Conservation (phyloP, 352 stramenopile genomes). For the Globisporangium takayamanum region DNA sequence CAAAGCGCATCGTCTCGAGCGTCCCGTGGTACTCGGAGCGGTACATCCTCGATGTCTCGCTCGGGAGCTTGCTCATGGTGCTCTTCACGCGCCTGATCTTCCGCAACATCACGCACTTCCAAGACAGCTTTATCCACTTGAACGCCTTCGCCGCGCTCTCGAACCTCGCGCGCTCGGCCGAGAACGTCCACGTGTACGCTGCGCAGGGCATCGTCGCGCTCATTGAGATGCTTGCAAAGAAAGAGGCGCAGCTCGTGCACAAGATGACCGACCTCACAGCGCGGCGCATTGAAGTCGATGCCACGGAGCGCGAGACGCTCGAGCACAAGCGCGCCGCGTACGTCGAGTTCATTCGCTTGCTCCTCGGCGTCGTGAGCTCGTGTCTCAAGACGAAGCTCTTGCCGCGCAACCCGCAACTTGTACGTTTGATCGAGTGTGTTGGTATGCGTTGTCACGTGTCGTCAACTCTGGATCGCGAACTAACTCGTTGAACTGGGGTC, state of each 20-base stretch:
- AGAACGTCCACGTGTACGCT: conserved; percentile 69
- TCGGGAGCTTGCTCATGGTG: conserved; percentile 71
- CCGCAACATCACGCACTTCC: conserved; percentile 75
- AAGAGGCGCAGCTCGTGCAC: conserved; percentile 48
- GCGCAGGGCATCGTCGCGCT: conserved; percentile 61
- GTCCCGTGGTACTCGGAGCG: conserved; percentile 75
- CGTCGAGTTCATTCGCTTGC: conserved; percentile 68
- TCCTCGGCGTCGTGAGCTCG: conserved; percentile 59
- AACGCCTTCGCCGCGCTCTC: conserved; percentile 68
- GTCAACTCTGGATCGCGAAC: neutral
- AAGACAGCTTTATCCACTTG: conserved; percentile 74
- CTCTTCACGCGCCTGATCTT: conserved; percentile 72
- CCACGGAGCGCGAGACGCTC: conserved; percentile 36
- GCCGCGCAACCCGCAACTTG: conserved; percentile 73
- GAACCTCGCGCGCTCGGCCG: conserved; percentile 62
- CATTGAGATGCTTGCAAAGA: conserved; percentile 74
- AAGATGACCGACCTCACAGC: conserved; percentile 32
- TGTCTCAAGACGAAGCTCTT: conserved; percentile 60
- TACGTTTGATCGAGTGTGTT: conserved; percentile 13
- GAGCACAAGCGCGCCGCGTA: conserved; percentile 55
- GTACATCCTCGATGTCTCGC: conserved; percentile 69
- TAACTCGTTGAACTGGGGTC: neutral
- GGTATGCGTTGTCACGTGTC: neutral
- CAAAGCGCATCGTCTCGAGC: conserved; percentile 44
- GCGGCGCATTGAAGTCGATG: conserved; percentile 7